These are phyloP conservation scores for Colletotrichum musae DNA, from an alignment of 2,329 filamentous ascomycete genomes.

Conservation along the genomic window DNA sequence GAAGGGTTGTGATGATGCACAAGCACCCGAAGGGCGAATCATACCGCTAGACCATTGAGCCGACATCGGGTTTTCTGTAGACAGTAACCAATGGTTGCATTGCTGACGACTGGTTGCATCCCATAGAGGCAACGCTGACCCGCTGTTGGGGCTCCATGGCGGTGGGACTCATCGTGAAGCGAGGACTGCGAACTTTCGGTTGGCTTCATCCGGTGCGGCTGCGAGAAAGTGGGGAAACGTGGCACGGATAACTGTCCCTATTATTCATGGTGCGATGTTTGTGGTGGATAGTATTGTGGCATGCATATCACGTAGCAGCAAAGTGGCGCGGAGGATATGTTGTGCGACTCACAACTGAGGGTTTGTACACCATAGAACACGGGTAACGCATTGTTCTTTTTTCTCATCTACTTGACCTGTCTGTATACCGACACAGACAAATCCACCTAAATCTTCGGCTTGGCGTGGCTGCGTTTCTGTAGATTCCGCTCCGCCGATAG, in stretches of 20 bases:
- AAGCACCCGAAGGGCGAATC: constrained; percentile 36
- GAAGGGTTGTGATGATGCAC: constrained; percentile 21
- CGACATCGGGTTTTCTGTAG: constrained; percentile 7
- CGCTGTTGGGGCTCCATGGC: background rate
- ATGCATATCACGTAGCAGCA: too few species aligned
- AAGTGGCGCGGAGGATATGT: too few species aligned
- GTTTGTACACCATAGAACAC: too few species aligned
- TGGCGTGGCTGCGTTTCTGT: constrained; percentile 29
- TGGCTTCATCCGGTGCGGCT: background rate
- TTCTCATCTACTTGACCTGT: too few species aligned
- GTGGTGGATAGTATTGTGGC: too few species aligned
- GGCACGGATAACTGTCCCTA: background rate
- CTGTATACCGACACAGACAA: too few species aligned
- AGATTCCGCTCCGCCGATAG: constrained; percentile 41
- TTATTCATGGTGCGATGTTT: too few species aligned
- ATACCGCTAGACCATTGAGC: constrained; percentile 37
- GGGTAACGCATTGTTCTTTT: too few species aligned
- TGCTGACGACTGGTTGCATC: background rate
- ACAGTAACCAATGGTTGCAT: constrained; percentile 7
- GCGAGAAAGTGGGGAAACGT: background rate
- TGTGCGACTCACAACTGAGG: too few species aligned
- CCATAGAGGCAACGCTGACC: background rate
- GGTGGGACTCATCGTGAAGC: constrained; percentile 5
- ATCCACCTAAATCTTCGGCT: constrained; percentile 11
- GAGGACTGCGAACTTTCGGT: background rate